phyloP scores from a whole-genome alignment of 2,329 filamentous ascomycete species.

The Cordyceps farinosa region DNA sequence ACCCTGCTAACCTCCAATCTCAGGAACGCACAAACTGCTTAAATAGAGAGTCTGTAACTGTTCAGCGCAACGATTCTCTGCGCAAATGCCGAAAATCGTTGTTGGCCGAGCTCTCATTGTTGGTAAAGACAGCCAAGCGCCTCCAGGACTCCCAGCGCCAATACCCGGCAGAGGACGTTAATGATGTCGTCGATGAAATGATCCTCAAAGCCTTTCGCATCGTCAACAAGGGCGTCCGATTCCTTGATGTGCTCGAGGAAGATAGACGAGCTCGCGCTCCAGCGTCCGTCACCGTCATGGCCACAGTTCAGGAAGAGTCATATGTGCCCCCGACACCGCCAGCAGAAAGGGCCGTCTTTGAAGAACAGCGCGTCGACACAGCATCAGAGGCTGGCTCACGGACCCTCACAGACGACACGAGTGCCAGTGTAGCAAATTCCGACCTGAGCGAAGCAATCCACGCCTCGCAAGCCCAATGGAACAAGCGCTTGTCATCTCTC shows the following conservation, averaged over 20 bases:
- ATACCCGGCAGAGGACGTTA: conserved; percentile 54
- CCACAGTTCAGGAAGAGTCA: conserved; percentile 56
- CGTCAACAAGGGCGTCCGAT: conserved; percentile 83
- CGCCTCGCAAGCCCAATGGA: conserved; percentile 33
- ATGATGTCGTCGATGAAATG: conserved; percentile 85
- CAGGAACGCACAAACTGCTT: conserved; percentile 87
- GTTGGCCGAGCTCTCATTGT: conserved; percentile 79
- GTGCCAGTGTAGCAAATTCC: conserved; percentile 33
- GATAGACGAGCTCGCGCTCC: conserved; percentile 49
- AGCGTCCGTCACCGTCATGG: conserved; percentile 57
- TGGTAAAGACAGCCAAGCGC: conserved; percentile 85
- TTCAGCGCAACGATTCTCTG: conserved; percentile 72
- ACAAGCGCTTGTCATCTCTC: conserved; percentile 47
- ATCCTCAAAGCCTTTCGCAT: conserved; percentile 91
- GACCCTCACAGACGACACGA: conserved; percentile 30
- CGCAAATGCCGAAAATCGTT: conserved; percentile 81
- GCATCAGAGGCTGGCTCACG: conserved; percentile 41
- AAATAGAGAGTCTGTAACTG: conserved; percentile 71
- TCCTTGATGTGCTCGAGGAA: conserved; percentile 80
- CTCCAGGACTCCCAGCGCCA: conserved; percentile 70
- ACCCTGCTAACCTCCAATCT: background rate
- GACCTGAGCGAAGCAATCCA: conserved; percentile 37
- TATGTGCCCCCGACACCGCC: conserved; percentile 61
- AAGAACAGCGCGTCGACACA: conserved; percentile 33
- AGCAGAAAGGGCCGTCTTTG: conserved; percentile 52